Percentiles rank a stretch among this genome's conserved stretches.
phyloP scores from a whole-genome alignment of 139 green algal species.

The Closterium sp. region DNA sequence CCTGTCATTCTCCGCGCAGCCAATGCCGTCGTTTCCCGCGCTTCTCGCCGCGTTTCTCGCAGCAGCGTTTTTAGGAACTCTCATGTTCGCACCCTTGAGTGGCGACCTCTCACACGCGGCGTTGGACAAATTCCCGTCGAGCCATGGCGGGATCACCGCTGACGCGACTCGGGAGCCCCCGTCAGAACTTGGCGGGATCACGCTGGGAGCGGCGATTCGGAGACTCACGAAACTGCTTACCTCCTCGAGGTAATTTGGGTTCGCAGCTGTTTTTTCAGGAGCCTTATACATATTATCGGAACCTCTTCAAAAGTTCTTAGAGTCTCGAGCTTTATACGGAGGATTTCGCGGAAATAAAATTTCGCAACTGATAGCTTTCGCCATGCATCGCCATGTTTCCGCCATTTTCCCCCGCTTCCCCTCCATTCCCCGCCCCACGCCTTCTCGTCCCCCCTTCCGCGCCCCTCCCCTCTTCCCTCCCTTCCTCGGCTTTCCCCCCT shows the following conservation, averaged over 20 bases:
- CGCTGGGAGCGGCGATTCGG: background rate
- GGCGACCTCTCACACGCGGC: background rate
- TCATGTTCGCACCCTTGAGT: background rate
- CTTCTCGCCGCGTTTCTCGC: background rate
- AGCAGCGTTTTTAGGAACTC: background rate
- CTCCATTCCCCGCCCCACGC: too few relatives aligned
- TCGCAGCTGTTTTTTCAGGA: too few relatives aligned
- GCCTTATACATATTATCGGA: too few relatives aligned
- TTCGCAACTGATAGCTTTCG: too few relatives aligned
- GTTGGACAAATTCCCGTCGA: background rate
- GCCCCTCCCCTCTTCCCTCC: background rate
- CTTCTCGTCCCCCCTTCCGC: background rate
- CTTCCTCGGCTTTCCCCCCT: too few relatives aligned
- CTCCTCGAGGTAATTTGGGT: background rate
- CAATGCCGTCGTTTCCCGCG: background rate
- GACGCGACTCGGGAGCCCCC: too few relatives aligned
- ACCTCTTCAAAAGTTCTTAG: too few relatives aligned
- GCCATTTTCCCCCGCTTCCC: too few relatives aligned
- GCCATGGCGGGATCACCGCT: background rate
- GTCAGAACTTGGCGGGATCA: too few relatives aligned
- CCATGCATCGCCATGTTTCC: too few relatives aligned
- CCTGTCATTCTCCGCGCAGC: background rate
- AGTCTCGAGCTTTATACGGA: too few relatives aligned
- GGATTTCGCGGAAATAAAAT: too few relatives aligned
- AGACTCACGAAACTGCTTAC: background rate